phyloP scores from a whole-genome alignment of 2,329 filamentous ascomycete genomes.

The Fusarium sp. region DNA sequence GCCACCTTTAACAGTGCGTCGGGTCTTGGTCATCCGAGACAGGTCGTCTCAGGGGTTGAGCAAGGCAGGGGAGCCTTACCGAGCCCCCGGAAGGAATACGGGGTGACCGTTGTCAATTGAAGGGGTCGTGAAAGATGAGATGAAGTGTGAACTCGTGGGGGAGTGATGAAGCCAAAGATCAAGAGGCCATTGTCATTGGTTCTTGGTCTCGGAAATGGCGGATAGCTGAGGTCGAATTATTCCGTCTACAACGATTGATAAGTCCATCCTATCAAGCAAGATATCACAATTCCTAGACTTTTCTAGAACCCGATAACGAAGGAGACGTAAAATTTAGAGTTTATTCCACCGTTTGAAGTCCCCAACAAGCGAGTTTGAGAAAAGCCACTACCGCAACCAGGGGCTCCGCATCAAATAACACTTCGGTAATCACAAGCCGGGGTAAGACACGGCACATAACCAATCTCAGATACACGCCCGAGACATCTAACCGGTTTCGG shows the following conservation, averaged over 20 bases:
- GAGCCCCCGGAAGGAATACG: background rate
- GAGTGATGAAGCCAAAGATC: background rate
- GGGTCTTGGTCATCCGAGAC: background rate
- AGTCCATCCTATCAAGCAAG: background rate
- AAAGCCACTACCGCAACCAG: background rate
- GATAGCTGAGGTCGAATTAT: background rate
- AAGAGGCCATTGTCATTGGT: background rate
- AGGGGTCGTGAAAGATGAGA: background rate
- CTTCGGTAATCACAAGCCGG: conserved; percentile 1
- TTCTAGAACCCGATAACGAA: background rate
- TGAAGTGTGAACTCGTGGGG: background rate
- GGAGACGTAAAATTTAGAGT: conserved; percentile 21
- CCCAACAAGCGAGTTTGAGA: conserved; percentile 28
- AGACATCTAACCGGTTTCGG: background rate
- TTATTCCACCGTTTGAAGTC: conserved; percentile 17
- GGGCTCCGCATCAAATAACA: conserved; percentile 1
- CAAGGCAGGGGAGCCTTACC: background rate
- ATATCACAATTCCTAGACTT: background rate
- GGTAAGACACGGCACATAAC: conserved; percentile 3
- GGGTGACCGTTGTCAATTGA: background rate
- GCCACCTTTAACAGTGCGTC: background rate
- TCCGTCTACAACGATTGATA: background rate
- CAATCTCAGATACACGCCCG: conserved; percentile 1
- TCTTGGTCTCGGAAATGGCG: background rate
- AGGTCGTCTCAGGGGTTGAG: background rate